Conservation (phyloP, 2,329 filamentous ascomycete genomes). For the Emergomyces africanus region DNA sequence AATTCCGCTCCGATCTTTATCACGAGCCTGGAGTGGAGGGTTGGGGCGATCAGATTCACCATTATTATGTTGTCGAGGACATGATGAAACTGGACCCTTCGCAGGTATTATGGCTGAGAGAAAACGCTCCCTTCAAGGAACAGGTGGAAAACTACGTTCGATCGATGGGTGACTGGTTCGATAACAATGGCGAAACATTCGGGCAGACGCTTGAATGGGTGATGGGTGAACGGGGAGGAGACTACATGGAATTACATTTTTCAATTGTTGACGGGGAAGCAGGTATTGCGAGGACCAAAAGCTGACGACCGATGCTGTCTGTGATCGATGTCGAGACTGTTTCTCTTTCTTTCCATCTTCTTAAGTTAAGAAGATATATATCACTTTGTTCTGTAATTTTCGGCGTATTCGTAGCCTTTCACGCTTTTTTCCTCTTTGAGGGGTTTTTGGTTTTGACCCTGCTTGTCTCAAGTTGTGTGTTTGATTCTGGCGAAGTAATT, state of each 20-base stretch:
- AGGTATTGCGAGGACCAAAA: slow-evolving; percentile 17
- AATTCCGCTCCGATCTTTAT: slow-evolving; percentile 35
- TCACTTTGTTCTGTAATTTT: not conserved
- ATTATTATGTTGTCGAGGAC: slow-evolving; percentile 52
- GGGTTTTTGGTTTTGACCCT: not conserved
- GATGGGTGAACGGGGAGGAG: slow-evolving; percentile 41
- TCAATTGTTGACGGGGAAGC: slow-evolving; percentile 20
- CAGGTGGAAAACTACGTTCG: slow-evolving; percentile 44
- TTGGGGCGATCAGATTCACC: slow-evolving; percentile 51
- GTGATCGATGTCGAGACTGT: not conserved
- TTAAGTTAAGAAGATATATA: not conserved
- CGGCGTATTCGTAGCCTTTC: not conserved
- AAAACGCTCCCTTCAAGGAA: slow-evolving; percentile 43
- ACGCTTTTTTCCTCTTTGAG: too few relatives aligned
- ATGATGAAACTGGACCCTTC: slow-evolving; percentile 51
- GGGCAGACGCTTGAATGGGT: slow-evolving; percentile 47
- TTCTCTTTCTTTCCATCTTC: not conserved
- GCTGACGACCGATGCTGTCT: not conserved
- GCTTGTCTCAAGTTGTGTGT: not conserved
- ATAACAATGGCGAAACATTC: slow-evolving; percentile 51
- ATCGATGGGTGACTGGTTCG: slow-evolving; percentile 46
- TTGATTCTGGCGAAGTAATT: not conserved
- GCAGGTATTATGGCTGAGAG: slow-evolving; percentile 45
- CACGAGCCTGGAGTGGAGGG: slow-evolving; percentile 46
- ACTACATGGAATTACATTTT: slow-evolving; percentile 30